These are phyloP conservation scores for Spinacia oleracea DNA, from an alignment of 179 eudicot species.

Conservation along the genomic window DNA sequence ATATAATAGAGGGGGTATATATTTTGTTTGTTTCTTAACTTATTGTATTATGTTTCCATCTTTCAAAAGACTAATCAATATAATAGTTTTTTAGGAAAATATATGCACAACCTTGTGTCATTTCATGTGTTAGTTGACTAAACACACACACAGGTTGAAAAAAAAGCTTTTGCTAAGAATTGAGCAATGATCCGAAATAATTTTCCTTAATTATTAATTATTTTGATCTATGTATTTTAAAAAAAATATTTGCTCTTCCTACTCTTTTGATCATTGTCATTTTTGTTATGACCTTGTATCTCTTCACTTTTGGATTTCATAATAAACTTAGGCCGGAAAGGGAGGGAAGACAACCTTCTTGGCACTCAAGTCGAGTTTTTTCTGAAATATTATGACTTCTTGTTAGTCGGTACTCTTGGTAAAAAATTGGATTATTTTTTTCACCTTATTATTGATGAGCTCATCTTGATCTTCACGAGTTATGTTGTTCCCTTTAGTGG, in stretches of 20 bases:
- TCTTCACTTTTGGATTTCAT: background rate
- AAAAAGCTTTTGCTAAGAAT: background rate
- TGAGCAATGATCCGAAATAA: background rate
- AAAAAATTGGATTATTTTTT: background rate
- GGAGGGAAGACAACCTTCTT: background rate
- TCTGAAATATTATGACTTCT: background rate
- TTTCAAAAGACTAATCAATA: too few species aligned
- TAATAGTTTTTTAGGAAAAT: too few species aligned
- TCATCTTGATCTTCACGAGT: too few species aligned
- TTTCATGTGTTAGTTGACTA: background rate
- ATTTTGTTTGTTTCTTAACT: background rate
- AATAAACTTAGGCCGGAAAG: background rate
- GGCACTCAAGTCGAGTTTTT: background rate
- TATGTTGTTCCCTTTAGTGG: too few species aligned
- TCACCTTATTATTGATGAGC: too few species aligned
- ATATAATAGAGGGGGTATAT: too few species aligned
- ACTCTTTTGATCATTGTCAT: background rate
- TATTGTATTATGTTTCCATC: background rate
- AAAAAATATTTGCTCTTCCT: background rate
- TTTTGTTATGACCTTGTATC: background rate
- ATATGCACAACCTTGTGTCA: too few species aligned
- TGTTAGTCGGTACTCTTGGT: background rate
- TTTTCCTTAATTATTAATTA: too few species aligned
- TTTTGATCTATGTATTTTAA: background rate
- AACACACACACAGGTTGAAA: background rate